A percentile compares a stretch with the other conserved stretches of the same genome.
Conservation (phyloP, 352 stramenopile species). For the Pseudoperonospora humuli region DNA sequence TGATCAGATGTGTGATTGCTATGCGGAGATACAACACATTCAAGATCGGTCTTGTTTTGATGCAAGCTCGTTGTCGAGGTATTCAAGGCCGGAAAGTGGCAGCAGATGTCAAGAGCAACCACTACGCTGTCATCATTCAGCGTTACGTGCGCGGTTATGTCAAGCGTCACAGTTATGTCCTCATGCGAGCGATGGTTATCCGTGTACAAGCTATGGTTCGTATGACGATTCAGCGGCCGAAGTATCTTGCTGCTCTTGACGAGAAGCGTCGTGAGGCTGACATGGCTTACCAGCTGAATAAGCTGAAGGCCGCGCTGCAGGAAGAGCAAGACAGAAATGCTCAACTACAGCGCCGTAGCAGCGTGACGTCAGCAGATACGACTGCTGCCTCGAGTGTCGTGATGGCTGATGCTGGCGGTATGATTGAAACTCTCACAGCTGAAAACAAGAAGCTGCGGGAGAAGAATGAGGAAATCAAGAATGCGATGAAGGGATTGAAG, state of each 20-base stretch:
- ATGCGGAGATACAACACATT: constrained; percentile 86
- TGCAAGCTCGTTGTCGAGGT: constrained; percentile 66
- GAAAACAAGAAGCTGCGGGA: constrained; percentile 73
- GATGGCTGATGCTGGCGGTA: constrained; percentile 71
- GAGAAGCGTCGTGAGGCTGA: constrained; percentile 80
- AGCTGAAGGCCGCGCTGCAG: constrained; percentile 67
- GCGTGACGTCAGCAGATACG: constrained; percentile 27
- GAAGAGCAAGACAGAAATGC: constrained; percentile 77
- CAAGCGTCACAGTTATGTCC: constrained; percentile 54
- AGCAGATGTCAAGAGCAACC: constrained; percentile 73
- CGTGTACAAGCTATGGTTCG: constrained; percentile 70
- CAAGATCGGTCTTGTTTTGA: constrained; percentile 45
- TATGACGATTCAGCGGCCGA: constrained; percentile 76
- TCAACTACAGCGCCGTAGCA: constrained; percentile 52
- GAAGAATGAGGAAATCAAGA: constrained; percentile 73
- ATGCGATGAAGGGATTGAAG: constrained; percentile 50
- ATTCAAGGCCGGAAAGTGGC: constrained; percentile 57
- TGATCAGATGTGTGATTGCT: constrained; percentile 71
- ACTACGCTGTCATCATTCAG: constrained; percentile 80
- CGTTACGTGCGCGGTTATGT: constrained; percentile 66
- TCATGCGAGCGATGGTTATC: constrained; percentile 62
- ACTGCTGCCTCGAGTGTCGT: constrained; percentile 50
- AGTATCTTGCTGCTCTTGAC: constrained; percentile 64
- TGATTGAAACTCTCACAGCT: constrained; percentile 78
- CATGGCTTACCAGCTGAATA: constrained; percentile 79